These are phyloP conservation scores for Prosopis cineraria DNA, from an alignment of 306 rosid species.

Conservation along the genomic window DNA sequence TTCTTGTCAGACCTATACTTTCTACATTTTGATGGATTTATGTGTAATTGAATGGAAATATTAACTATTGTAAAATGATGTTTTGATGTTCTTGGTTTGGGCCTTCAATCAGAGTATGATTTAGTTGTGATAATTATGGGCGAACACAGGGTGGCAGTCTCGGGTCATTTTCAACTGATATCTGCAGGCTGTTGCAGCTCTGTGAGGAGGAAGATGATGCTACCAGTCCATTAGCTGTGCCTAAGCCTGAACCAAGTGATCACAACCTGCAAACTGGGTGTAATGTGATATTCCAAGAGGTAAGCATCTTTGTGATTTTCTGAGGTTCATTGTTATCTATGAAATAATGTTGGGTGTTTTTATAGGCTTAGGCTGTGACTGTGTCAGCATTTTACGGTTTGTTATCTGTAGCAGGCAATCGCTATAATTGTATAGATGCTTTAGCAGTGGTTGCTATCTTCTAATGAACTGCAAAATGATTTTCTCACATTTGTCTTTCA, in stretches of 20 bases:
- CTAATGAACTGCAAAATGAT: background rate
- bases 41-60: slow-evolving; percentile 19
- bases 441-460: slow-evolving; percentile 13
- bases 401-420: background rate
- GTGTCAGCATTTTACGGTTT: slow-evolving; percentile 6
- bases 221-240: slow-evolving; percentile 78
- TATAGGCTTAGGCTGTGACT: slow-evolving; percentile 7
- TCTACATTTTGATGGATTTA: slow-evolving; percentile 22
- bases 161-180: slow-evolving; percentile 85
- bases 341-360: background rate
- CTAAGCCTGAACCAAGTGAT: slow-evolving; percentile 76
- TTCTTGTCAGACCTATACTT: background rate
- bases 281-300: slow-evolving; percentile 56
- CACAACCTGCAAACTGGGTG: slow-evolving; percentile 59
- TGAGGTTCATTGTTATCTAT: slow-evolving; percentile 10
- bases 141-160: slow-evolving; percentile 72
- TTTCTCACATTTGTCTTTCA: background rate
- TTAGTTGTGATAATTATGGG: slow-evolving; percentile 42
- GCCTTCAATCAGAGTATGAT: slow-evolving; percentile 28
- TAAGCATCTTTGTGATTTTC: slow-evolving; percentile 27
- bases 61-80: slow-evolving; percentile 4
- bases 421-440: background rate
- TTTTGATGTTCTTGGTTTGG: background rate
- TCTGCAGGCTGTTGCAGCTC: slow-evolving; percentile 72
- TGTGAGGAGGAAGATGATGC: slow-evolving; percentile 95